Percentiles rank a stretch among this genome's conserved stretches.
Evolutionary conservation across 495 filamentous ascomycete genomes (phyloP).

Genomic region (Aspergillus diversus): DNA sequence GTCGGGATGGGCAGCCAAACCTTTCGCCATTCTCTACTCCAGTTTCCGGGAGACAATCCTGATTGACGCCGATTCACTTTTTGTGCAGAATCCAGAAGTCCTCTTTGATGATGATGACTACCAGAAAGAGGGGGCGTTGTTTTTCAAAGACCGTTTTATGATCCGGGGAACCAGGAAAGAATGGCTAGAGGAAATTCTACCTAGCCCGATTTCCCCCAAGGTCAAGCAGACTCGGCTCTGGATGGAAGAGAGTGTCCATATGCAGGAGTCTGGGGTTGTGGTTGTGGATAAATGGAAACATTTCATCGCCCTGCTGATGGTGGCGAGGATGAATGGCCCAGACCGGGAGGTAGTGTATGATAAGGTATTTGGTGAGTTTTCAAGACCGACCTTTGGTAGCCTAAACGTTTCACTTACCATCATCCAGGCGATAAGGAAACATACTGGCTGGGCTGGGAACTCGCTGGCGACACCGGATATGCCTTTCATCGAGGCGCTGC

Average conservation of each 20-base stretch:
- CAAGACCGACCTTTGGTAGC: not conserved
- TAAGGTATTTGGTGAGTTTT: slow-evolving; percentile 30
- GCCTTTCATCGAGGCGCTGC: slow-evolving; percentile 30
- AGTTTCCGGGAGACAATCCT: slow-evolving; percentile 54
- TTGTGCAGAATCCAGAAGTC: slow-evolving; percentile 42
- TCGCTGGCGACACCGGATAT: slow-evolving; percentile 29
- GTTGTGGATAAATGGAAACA: slow-evolving; percentile 33
- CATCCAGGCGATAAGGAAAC: slow-evolving; percentile 33
- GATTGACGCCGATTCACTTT: slow-evolving; percentile 54
- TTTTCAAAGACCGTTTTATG: slow-evolving; percentile 45
- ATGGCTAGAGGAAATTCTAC: slow-evolving; percentile 27
- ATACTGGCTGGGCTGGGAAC: slow-evolving; percentile 34
- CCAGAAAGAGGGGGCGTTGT: slow-evolving; percentile 36
- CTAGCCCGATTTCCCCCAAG: slow-evolving; percentile 24
- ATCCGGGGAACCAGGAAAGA: slow-evolving; percentile 24
- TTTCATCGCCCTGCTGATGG: slow-evolving; percentile 31
- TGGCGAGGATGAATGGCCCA: slow-evolving; percentile 34
- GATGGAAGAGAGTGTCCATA: slow-evolving; percentile 31
- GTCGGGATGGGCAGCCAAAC: slow-evolving; percentile 39
- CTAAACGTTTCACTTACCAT: not conserved
- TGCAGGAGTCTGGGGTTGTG: slow-evolving; percentile 38
- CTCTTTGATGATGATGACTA: slow-evolving; percentile 41
- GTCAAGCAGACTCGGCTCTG: slow-evolving; percentile 25
- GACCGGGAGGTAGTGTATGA: slow-evolving; percentile 34
- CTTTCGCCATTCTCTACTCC: slow-evolving; percentile 50